phyloP scores from a whole-genome alignment of 306 rosid genomes.

The Sesbania bispinosa region DNA sequence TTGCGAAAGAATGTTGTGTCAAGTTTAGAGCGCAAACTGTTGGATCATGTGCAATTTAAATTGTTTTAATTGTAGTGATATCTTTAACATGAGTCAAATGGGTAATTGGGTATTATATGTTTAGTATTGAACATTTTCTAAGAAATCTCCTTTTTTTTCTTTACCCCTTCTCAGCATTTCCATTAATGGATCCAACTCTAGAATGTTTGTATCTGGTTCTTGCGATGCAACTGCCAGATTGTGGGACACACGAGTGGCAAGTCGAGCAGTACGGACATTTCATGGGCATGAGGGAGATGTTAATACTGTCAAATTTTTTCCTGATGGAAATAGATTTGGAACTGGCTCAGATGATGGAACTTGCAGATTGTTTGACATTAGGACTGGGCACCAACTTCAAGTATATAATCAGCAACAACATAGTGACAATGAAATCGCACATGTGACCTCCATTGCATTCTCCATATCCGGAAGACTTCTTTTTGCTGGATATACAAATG shows the following conservation, averaged over 20 bases:
- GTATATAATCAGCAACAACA: slow-evolving; percentile 66
- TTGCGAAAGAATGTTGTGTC: background rate
- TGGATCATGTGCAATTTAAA: background rate
- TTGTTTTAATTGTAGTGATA: background rate
- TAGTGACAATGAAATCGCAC: slow-evolving; percentile 51
- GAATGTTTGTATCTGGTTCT: slow-evolving; percentile 83
- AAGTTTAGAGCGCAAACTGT: background rate
- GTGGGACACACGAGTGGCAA: slow-evolving; percentile 97
- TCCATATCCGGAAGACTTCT: slow-evolving; percentile 93
- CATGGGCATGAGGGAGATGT: slow-evolving; percentile 88
- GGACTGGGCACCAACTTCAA: slow-evolving; percentile 94
- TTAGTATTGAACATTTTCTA: background rate
- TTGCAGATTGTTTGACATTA: slow-evolving; percentile 77
- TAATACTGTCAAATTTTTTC: slow-evolving; percentile 73
- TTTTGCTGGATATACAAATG: slow-evolving; percentile 80
- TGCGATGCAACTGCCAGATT: slow-evolving; percentile 83
- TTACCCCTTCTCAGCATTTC: slow-evolving; percentile 59
- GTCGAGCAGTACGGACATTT: slow-evolving; percentile 87
- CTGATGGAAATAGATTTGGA: slow-evolving; percentile 95
- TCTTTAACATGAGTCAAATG: background rate
- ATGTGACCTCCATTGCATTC: slow-evolving; percentile 82
- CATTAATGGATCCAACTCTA: slow-evolving; percentile 69
- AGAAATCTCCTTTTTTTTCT: background rate
- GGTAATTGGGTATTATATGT: background rate
- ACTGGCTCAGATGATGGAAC: slow-evolving; percentile 92